Conservation (phyloP, 331 rosid species). For the Saraca asoca region DNA sequence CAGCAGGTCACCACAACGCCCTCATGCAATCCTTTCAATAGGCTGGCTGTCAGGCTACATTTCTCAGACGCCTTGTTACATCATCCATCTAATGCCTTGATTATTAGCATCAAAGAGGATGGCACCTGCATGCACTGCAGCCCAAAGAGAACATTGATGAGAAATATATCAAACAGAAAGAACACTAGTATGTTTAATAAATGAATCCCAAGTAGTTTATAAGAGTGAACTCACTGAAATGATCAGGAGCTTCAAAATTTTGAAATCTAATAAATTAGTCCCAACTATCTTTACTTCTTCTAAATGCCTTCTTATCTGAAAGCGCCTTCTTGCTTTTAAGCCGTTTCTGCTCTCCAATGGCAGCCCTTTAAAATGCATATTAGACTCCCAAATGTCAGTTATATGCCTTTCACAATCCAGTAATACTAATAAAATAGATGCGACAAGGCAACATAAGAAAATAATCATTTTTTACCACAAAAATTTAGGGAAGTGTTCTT, state of each 20-base stretch:
- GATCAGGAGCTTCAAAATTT: not conserved
- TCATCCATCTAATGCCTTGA: conserved; percentile 22
- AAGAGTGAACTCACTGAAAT: not conserved
- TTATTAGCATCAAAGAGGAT: conserved; percentile 18
- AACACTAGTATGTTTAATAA: conserved; percentile 6
- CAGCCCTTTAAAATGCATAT: conserved; percentile 58
- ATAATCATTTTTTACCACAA: not conserved
- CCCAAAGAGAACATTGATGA: conserved; percentile 4
- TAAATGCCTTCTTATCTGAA: conserved; percentile 73
- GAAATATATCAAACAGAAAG: not conserved
- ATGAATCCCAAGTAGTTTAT: conserved; percentile 5
- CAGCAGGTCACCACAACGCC: conserved; percentile 12
- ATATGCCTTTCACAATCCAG: conserved; percentile 14
- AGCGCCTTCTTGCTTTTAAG: conserved; percentile 92
- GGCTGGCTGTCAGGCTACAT: conserved; percentile 12
- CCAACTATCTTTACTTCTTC: conserved; percentile 82
- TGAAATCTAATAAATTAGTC: conserved; percentile 46
- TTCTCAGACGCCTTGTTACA: conserved; percentile 10
- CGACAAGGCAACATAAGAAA: conserved; percentile 13
- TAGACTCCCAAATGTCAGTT: conserved; percentile 20
- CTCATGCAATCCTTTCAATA: conserved; percentile 21
- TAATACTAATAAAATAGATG: conserved; percentile 18
- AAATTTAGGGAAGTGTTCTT: conserved; percentile 31
- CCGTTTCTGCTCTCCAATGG: conserved; percentile 83
- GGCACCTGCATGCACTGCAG: conserved; percentile 27